Base-by-base conservation (phyloP, 805 yeast genomes). In the Zygosaccharomyces pseudorouxii region DNA sequence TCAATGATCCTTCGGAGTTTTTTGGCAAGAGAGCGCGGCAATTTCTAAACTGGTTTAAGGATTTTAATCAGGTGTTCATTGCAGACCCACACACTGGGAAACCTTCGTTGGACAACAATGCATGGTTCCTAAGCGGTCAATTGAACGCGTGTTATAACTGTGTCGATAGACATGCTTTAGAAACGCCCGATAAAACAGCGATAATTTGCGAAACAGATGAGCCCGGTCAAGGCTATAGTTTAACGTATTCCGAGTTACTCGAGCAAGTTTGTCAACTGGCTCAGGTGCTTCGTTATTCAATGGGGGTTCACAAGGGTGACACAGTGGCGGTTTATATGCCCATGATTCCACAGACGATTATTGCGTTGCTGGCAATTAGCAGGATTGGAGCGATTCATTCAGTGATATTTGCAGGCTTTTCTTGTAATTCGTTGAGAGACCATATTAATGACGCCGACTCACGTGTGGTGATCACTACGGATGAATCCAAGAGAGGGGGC, bases 281-380 rank as follows among this genome's bases (percentile, higher is more conserved):
- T 6, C 87, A 84, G 58, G 82, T 82, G 30, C 75, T 86, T 64
- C 71, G 74, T 55, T 69, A 72, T 51, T 61, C 67, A 14, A 71
- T 82, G 74, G 90, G 90, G 43, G 82, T 86, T 49, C 71, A 74
- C 52, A 86, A 86, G 69, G 93, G 93, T 59, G 95, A 86, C 64
- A 83, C 89, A 14, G 92, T 86, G 49, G 93, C 93, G 20, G 86
- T 86, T 46, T 86, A 86, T 66, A 73, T 86, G 72, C 95, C 95
- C 59, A 86, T 86, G 93, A 83, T 82, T 54, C 85, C 90, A 39
- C 87, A 85, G 64, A 90, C 93, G 35, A 70, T 86, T 45, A 72
- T 84, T 49, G 80, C 93, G 23, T 69, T 86, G 73, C 70, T 86
- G 68, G 95, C 95, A 22, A 83, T 86, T 61, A 78, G 80, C 37